Evolutionary conservation across 1,284 basidiomycete genomes (phyloP).

Genomic region (Naganishia albida): DNA sequence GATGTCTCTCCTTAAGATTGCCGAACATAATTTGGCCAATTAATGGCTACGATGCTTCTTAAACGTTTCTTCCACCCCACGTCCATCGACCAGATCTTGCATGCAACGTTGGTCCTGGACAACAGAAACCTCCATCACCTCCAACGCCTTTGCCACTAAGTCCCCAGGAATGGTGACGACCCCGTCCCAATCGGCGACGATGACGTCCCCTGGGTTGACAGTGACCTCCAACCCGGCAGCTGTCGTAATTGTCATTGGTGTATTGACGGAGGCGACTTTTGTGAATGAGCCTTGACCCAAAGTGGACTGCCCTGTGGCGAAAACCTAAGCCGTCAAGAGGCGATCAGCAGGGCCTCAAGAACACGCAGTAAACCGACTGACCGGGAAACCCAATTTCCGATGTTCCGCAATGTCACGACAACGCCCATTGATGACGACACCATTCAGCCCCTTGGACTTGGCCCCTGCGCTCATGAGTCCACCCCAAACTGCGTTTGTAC

Average conservation of each 20-base stretch:
- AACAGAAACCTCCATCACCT: constrained; percentile 63
- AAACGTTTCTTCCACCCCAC: constrained; percentile 64
- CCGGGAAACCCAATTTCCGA: constrained; percentile 49
- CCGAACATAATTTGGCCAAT: too few relatives aligned
- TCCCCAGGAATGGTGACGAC: constrained; percentile 76
- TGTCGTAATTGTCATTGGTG: constrained; percentile 66
- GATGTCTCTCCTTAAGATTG: too few relatives aligned
- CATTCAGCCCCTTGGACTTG: constrained; percentile 49
- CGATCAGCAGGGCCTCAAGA: background rate
- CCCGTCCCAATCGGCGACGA: constrained; percentile 85
- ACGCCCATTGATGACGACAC: constrained; percentile 56
- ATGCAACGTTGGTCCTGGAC: constrained; percentile 73
- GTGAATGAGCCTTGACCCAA: constrained; percentile 87
- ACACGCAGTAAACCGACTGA: constrained; percentile 27
- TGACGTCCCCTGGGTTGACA: constrained; percentile 76
- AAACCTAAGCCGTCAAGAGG: constrained; percentile 37
- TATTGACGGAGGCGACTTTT: constrained; percentile 73
- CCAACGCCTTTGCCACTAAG: constrained; percentile 63
- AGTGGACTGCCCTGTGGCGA: constrained; percentile 42
- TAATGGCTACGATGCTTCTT: constrained; percentile 15
- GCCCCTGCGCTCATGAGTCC: constrained; percentile 57
- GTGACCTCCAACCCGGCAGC: constrained; percentile 56
- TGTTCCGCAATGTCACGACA: constrained; percentile 56
- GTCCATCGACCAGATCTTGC: constrained; percentile 72
- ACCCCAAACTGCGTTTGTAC: constrained; percentile 50